Evolutionary conservation across 345 rosid species (phyloP).

Genomic region (Brassica nigra): DNA sequence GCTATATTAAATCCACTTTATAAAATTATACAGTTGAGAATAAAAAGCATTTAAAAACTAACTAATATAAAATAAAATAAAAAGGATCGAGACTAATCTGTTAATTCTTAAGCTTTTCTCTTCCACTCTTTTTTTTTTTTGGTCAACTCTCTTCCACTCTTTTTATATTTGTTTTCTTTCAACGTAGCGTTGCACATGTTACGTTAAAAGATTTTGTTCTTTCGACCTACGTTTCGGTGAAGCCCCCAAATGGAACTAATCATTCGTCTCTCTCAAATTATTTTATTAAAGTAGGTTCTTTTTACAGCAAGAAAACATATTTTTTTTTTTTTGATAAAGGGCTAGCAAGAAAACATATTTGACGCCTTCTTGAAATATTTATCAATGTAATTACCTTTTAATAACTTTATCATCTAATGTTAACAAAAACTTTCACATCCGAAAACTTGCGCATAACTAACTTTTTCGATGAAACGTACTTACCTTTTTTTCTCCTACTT

Average conservation of each 20-base stretch:
- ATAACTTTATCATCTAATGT: not conserved
- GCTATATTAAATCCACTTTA: conserved; percentile 17
- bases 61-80: not conserved
- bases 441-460: too few species aligned
- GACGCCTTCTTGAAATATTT: not conserved
- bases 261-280: not conserved
- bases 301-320: too few species aligned
- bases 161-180: not conserved
- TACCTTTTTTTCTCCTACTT: too few species aligned
- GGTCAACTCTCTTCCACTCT: not conserved
- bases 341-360: not conserved
- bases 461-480: too few species aligned
- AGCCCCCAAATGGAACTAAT: not conserved
- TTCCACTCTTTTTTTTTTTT: not conserved
- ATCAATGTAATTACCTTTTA: not conserved
- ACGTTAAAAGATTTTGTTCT: too few species aligned
- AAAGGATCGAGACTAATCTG: not conserved
- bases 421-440: not conserved
- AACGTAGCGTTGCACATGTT: not conserved
- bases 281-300: not conserved
- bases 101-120: not conserved
- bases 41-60: not conserved
- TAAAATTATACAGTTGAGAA: not conserved
- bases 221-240: not conserved
- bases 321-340: too few species aligned